Conservation (phyloP, 768 basidiomycete genomes). For the Pisolithus orientalis region DNA sequence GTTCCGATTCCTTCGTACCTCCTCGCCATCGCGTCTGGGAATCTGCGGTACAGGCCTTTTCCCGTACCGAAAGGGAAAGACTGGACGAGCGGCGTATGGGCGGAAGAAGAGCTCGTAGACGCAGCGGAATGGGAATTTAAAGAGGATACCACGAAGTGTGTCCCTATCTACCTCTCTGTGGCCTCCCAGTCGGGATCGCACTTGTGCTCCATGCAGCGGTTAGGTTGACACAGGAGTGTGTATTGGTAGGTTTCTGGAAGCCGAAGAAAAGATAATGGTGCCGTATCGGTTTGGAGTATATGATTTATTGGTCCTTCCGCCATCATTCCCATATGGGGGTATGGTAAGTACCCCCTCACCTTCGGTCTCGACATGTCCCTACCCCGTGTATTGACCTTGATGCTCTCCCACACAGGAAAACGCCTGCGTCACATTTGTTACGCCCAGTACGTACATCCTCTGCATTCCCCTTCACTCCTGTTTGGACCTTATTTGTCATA, state of each 20-base stretch:
- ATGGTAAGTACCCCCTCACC: slow-evolving; percentile 41
- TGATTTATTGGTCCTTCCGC: slow-evolving; percentile 83
- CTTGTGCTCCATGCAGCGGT: neutral
- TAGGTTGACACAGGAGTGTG: no score
- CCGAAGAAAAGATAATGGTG: slow-evolving; percentile 63
- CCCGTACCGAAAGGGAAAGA: slow-evolving; percentile 48
- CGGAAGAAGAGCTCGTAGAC: slow-evolving; percentile 79
- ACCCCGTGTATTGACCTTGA: no score
- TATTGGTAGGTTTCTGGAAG: slow-evolving; percentile 57
- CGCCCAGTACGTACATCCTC: slow-evolving; percentile 54
- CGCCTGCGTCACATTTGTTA: slow-evolving; percentile 80
- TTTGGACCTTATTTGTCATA: slow-evolving; percentile 12
- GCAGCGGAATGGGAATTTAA: slow-evolving; percentile 82
- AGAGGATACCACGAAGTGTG: slow-evolving; percentile 72
- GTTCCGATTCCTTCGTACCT: slow-evolving; percentile 87
- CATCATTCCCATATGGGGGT: slow-evolving; percentile 90
- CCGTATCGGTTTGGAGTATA: slow-evolving; percentile 84
- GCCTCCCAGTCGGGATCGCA: neutral
- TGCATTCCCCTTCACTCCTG: neutral
- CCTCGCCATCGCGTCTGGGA: slow-evolving; percentile 86
- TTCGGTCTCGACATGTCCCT: no score
- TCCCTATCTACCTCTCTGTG: neutral
- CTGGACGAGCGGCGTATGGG: slow-evolving; percentile 89
- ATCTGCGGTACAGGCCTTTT: slow-evolving; percentile 70
- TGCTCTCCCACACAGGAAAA: slow-evolving; percentile 57